These are phyloP conservation scores for Arabis alpina DNA, from an alignment of 345 rosid species.

Conservation along the genomic window DNA sequence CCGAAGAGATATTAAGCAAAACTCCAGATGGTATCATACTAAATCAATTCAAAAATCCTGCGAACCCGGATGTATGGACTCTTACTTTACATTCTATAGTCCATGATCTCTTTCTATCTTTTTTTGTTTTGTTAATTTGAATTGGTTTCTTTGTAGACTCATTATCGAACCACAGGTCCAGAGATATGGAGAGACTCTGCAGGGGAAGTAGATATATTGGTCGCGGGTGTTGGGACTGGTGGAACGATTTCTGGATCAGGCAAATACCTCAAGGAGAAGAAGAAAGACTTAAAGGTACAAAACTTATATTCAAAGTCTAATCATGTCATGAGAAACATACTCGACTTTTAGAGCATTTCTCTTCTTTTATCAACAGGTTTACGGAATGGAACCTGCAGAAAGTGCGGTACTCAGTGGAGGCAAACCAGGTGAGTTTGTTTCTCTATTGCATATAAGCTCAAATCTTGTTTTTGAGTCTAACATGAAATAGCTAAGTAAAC, in stretches of 20 bases:
- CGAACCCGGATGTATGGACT: constrained; percentile 49
- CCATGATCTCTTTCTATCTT: not conserved
- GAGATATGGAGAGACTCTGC: constrained; percentile 72
- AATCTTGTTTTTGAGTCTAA: not conserved
- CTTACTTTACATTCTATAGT: not conserved
- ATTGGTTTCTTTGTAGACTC: constrained; percentile 51
- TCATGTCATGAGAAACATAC: constrained; percentile 14
- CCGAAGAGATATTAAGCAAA: constrained; percentile 57
- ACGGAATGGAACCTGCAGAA: constrained; percentile 41
- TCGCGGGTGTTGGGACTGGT: constrained; percentile 67
- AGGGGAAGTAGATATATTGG: constrained; percentile 58
- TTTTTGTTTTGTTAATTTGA: not conserved
- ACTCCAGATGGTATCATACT: constrained; percentile 62
- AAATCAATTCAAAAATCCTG: constrained; percentile 59
- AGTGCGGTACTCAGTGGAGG: constrained; percentile 47
- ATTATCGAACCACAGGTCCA: constrained; percentile 72
- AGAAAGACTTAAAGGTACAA: constrained; percentile 47
- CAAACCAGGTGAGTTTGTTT: constrained; percentile 34
- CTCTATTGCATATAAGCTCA: not conserved
- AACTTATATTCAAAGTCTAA: not conserved
- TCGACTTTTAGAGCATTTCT: not conserved
- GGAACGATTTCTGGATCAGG: constrained; percentile 67
- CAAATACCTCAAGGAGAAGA: constrained; percentile 52
- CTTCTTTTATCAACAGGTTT: constrained; percentile 34
- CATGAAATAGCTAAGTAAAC: not conserved